Percentiles rank a stretch among this genome's conserved stretches.
Evolutionary conservation across 495 filamentous ascomycete species (phyloP).

Genomic region (Xylona heveae): DNA sequence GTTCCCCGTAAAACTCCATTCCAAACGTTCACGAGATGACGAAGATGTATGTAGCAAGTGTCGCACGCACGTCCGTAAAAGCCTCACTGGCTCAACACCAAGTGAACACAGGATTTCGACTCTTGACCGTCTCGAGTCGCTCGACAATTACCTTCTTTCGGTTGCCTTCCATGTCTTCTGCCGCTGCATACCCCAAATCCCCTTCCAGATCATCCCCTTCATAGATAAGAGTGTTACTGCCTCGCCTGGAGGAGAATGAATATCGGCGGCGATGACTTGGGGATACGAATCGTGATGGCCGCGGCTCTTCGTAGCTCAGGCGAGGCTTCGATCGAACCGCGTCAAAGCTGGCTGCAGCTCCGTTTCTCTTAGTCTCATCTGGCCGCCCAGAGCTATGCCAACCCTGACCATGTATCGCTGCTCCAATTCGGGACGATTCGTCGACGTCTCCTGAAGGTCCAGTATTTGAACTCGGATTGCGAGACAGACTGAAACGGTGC

Average conservation of each 20-base stretch:
- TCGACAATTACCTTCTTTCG: slow-evolving; percentile 91
- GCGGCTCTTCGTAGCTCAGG: too few species aligned
- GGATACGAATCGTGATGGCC: too few species aligned
- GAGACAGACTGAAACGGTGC: slow-evolving; percentile 64
- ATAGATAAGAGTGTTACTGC: slow-evolving; percentile 10
- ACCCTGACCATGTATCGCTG: slow-evolving; percentile 17
- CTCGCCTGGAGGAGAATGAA: slow-evolving; percentile 8
- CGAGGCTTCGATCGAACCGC: too few species aligned
- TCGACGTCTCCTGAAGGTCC: slow-evolving; percentile 15
- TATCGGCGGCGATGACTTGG: too few species aligned
- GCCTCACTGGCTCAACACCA: slow-evolving; percentile 48
- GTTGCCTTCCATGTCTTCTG: slow-evolving; percentile 78
- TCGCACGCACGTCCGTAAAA: not conserved
- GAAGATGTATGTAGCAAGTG: not conserved
- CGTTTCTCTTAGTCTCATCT: too few species aligned
- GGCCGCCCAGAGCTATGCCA: too few species aligned
- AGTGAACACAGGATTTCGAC: slow-evolving; percentile 85
- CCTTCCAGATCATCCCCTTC: slow-evolving; percentile 69
- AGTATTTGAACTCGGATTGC: slow-evolving; percentile 27
- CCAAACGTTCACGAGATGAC: too few species aligned
- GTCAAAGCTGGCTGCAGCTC: too few species aligned
- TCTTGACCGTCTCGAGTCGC: slow-evolving; percentile 83
- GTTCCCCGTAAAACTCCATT: too few species aligned
- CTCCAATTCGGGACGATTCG: slow-evolving; percentile 18
- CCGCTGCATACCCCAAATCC: slow-evolving; percentile 83